A percentile compares a stretch with the other conserved stretches of the same genome.
Evolutionary conservation across 202 grass and related monocot genomes (phyloP).

Genomic region (Zoysia matrella): DNA sequence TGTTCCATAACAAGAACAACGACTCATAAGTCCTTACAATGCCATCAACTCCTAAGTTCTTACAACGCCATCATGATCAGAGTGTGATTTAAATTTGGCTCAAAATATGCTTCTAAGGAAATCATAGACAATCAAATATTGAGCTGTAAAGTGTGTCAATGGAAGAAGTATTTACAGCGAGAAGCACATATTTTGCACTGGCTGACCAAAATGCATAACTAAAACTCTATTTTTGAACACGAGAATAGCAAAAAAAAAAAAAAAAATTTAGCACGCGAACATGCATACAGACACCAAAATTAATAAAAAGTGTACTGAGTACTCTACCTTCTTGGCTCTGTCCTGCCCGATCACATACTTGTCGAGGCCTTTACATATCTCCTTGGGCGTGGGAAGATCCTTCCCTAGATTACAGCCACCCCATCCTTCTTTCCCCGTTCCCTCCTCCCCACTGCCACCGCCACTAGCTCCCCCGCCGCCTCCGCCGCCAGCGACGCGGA

Average conservation of each 20-base stretch:
- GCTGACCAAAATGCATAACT: not conserved
- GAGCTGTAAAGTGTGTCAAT: not conserved
- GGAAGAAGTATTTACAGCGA: not conserved
- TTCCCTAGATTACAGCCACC: conserved; percentile 87
- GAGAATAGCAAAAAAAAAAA: not conserved
- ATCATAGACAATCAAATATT: not conserved
- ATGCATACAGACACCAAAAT: conserved; percentile 21
- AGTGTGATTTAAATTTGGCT: not conserved
- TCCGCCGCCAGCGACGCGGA: conserved; percentile 47
- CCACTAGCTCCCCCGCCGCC: conserved; percentile 56
- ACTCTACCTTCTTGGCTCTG: too few relatives aligned
- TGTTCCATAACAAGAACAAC: too few relatives aligned
- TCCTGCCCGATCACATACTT: too few relatives aligned
- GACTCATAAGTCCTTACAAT: too few relatives aligned
- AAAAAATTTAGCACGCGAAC: not conserved
- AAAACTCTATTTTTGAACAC: not conserved
- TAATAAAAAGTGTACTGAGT: not conserved
- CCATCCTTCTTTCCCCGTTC: conserved; percentile 80
- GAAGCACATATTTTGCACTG: too few relatives aligned
- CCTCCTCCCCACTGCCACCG: conserved; percentile 49
- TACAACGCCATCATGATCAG: too few relatives aligned
- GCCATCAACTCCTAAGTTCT: too few relatives aligned
- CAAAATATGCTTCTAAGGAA: not conserved
- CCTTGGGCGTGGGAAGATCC: conserved; percentile 67
- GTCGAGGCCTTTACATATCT: too few relatives aligned